Percentiles rank a stretch among this genome's conserved stretches.
Conservation (phyloP, 2,329 filamentous ascomycete species). For the Beauveria sp. region DNA sequence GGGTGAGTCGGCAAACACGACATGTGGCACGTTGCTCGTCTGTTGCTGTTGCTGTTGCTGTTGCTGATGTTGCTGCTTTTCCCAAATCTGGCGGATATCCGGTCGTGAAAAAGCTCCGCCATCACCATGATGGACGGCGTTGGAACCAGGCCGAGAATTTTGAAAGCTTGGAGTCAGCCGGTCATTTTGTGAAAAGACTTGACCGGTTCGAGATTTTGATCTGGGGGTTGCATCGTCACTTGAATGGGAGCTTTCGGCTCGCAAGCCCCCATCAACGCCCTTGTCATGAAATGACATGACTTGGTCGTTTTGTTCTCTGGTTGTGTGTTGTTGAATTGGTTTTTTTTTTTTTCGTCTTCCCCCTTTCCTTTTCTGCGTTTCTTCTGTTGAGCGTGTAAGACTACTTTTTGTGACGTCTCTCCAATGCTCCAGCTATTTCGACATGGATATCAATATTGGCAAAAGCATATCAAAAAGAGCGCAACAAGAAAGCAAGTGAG, state of each 20-base stretch:
- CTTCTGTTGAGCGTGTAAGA: not conserved
- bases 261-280: not conserved
- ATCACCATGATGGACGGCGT: too few species aligned
- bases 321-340: not conserved
- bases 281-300: not conserved
- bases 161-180: not conserved
- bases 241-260: not conserved
- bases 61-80: not conserved
- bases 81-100: not conserved
- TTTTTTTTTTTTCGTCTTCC: not conserved
- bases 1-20: not conserved
- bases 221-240: not conserved
- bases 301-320: not conserved
- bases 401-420: not conserved
- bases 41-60: too few species aligned
- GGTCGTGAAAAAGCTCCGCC: not conserved
- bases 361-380: too few species aligned
- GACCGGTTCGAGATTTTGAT: not conserved
- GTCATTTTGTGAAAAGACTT: not conserved
- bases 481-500: not conserved
- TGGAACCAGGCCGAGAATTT: not conserved
- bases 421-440: not conserved
- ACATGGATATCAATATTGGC: not conserved
- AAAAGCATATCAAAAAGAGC: not conserved
- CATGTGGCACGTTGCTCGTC: not conserved